These are phyloP conservation scores for Emmonsiellopsis sp. DNA, from an alignment of 2,329 filamentous ascomycete species.

Conservation along the genomic window DNA sequence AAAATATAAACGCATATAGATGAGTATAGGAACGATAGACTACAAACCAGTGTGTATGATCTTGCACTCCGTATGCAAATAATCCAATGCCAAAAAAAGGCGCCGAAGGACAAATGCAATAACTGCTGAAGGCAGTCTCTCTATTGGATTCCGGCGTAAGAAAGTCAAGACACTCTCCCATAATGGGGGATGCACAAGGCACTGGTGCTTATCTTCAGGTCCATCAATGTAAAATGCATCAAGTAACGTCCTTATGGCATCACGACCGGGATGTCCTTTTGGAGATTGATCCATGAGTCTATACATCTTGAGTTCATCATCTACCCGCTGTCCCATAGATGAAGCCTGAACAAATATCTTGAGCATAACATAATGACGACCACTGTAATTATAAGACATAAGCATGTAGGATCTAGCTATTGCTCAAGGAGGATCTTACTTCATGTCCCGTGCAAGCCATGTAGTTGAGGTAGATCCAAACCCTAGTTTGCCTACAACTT, in stretches of 20 bases:
- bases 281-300: constrained; percentile 24
- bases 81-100: constrained; percentile 39
- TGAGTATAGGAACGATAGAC: background rate
- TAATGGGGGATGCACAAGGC: constrained; percentile 17
- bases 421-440: constrained; percentile 13
- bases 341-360: constrained; percentile 20
- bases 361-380: constrained; percentile 21
- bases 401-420: constrained; percentile 3
- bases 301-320: constrained; percentile 36
- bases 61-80: constrained; percentile 37
- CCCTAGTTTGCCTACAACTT: constrained; percentile 28
- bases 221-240: constrained; percentile 22
- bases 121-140: constrained; percentile 9
- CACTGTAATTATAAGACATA: constrained; percentile 10
- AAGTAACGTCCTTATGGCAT: constrained; percentile 1
- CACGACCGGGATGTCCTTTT: constrained; percentile 16
- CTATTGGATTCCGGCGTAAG: constrained; percentile 9
- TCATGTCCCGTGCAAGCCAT: constrained; percentile 29
- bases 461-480: constrained; percentile 28
- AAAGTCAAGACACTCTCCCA: constrained; percentile 12
- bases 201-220: constrained; percentile 14
- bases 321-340: constrained; percentile 18
- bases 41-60: constrained; percentile 39
- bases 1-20: constrained; percentile 4
- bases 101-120: constrained; percentile 6